phyloP scores from a whole-genome alignment of 2,329 filamentous ascomycete species.

The Amphichorda felina region DNA sequence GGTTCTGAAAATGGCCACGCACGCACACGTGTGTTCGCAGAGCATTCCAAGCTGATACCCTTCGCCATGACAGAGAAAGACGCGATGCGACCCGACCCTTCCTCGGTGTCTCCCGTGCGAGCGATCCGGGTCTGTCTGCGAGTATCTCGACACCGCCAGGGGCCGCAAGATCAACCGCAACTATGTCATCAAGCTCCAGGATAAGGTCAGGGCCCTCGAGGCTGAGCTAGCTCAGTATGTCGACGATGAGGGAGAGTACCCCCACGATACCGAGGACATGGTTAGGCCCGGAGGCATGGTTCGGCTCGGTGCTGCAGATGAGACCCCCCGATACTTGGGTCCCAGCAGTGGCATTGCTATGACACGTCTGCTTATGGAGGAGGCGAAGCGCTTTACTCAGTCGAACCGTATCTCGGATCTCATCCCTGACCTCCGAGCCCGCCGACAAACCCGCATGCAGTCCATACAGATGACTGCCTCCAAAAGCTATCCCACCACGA shows the following conservation, averaged over 20 bases:
- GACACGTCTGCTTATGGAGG: conserved; percentile 88
- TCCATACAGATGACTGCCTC: conserved; percentile 50
- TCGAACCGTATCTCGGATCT: conserved; percentile 86
- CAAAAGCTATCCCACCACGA: conserved; percentile 87
- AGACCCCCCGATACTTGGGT: conserved; percentile 77
- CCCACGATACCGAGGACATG: conserved; percentile 69
- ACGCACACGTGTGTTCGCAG: no score
- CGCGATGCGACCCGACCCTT: conserved; percentile 84
- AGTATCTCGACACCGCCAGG: conserved; percentile 88
- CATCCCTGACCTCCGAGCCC: conserved; percentile 61
- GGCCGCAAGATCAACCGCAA: conserved; percentile 76
- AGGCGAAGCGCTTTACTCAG: conserved; percentile 87
- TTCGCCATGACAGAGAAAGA: conserved; percentile 62
- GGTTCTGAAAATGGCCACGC: no score
- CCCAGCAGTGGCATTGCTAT: conserved; percentile 94
- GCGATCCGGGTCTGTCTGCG: conserved; percentile 79
- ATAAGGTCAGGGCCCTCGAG: conserved; percentile 73
- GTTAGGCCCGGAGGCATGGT: conserved; percentile 79
- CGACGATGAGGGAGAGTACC: conserved; percentile 59
- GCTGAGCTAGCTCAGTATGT: conserved; percentile 70
- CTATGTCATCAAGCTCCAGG: conserved; percentile 87
- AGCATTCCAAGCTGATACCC: not conserved
- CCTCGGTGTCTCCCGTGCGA: conserved; percentile 90
- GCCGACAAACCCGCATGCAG: conserved; percentile 43
- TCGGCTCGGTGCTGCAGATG: conserved; percentile 72